Conservation (phyloP, 352 stramenopile genomes). For the Thalassiosira livingstoniorum region DNA sequence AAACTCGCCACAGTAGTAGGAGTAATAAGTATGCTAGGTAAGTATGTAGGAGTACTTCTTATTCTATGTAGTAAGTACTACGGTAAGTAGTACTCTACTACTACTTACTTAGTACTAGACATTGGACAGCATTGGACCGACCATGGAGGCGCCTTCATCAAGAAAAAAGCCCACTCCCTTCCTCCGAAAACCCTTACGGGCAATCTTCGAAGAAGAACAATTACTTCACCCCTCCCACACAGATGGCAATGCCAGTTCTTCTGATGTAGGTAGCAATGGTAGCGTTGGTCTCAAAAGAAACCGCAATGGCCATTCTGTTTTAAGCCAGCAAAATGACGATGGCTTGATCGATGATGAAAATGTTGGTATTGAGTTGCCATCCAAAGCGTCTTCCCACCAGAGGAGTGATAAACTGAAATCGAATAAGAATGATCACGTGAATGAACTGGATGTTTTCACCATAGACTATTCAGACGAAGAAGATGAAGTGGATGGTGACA, state of each 20-base stretch:
- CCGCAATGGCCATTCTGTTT: background rate
- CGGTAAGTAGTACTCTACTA: no score
- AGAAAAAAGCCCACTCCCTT: no score
- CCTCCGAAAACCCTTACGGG: conserved; percentile 53
- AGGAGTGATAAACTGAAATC: background rate
- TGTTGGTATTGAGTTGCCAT: conserved; percentile 32
- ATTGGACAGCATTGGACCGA: no score
- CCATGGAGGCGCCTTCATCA: no score
- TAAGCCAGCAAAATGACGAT: no score
- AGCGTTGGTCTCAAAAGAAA: background rate
- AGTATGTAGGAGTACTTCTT: no score
- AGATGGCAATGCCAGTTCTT: background rate
- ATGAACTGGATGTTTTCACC: conserved; percentile 20
- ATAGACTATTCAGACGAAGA: conserved; percentile 45
- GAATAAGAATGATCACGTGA: background rate
- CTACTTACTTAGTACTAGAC: no score
- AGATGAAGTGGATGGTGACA: conserved; percentile 2
- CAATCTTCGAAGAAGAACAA: conserved; percentile 46
- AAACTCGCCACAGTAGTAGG: no score
- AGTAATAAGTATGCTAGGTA: no score
- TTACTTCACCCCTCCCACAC: background rate
- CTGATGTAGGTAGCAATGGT: background rate
- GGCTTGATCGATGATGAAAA: background rate
- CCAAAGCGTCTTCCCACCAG: background rate
- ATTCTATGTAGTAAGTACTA: no score